Conservation (phyloP, 805 yeast species). For the Komagataella pastoris region DNA sequence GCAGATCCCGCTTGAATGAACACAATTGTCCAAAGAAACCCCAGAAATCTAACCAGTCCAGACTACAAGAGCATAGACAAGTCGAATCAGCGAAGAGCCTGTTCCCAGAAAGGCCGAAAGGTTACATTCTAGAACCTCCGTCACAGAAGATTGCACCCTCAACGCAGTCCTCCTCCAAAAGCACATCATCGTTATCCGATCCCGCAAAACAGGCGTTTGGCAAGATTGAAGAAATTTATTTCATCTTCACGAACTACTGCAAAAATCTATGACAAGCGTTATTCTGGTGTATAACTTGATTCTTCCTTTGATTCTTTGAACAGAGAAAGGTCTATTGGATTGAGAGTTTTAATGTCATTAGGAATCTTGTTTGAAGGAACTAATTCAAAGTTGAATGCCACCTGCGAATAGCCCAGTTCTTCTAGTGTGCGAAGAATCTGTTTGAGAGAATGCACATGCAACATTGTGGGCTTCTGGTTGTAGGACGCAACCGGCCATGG, state of each 20-base stretch:
- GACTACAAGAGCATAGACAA: slow-evolving; percentile 12
- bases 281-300: slow-evolving; percentile 50
- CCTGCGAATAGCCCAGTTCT: slow-evolving; percentile 56
- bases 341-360: slow-evolving; percentile 19
- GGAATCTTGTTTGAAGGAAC: slow-evolving; percentile 41
- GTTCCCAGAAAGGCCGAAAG: slow-evolving; percentile 36
- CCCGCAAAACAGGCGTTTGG: slow-evolving; percentile 10
- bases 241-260: slow-evolving; percentile 3
- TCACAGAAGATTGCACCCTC: slow-evolving; percentile 15
- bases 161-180: slow-evolving; percentile 14
- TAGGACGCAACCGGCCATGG: slow-evolving; percentile 56
- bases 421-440: slow-evolving; percentile 39
- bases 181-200: slow-evolving; percentile 3
- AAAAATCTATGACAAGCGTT: slow-evolving; percentile 51
- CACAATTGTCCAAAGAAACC: slow-evolving; percentile 14
- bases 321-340: slow-evolving; percentile 26
- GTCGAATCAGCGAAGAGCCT: slow-evolving; percentile 24
- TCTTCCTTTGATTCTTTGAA: slow-evolving; percentile 22
- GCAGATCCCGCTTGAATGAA: slow-evolving; percentile 22
- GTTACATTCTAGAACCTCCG: background rate
- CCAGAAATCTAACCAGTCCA: slow-evolving; percentile 3
- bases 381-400: slow-evolving; percentile 60
- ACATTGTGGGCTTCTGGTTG: slow-evolving; percentile 22
- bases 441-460: slow-evolving; percentile 30
- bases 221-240: slow-evolving; percentile 10